Base-by-base conservation (phyloP, 805 yeast genomes). In the Phaffomyces thermotolerans region DNA sequence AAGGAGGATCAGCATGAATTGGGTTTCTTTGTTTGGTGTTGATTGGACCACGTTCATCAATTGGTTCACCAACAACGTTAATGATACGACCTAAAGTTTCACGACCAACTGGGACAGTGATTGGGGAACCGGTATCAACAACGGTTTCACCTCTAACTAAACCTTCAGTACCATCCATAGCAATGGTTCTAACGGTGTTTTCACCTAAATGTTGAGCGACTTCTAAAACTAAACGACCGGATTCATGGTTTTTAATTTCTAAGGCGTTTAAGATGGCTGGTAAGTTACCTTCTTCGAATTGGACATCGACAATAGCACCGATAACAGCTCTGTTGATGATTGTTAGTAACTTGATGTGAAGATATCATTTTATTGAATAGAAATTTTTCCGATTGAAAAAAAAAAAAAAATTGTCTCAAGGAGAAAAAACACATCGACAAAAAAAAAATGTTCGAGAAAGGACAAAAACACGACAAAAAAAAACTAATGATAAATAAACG, bases 81-180 rank as follows among this genome's bases (percentile, higher is more conserved):
- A 93, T 83, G 67, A 93, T 93, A 79, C 99, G 88, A 69, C 99
- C 99, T 65, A 93, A 80, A 54, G 98, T 91, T 71, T 90, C 98
- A 75, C 96, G 89, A 70, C 99, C 99, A 58, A 93, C 99, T 62
- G 99, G 99, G 62, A 93, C 95, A 60, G 96, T 83, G 71, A 93
- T 93, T 73, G 99, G 99, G 54, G 96, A 78, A 72, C 99, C 99
- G 56, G 98, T 90, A 78, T 93, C 99, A 56, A 66, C 56, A 63
- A 93, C 99, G 49, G 75, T 45, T 65, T 84, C 82, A 72, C 99
- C 99, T 81, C 99, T 91, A 63, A 89, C 96, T 66, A 93, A 83
- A 88, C 99, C 99, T 75, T 91, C 98, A 62, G 99, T 93, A 87
- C 98, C 98, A 73, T 93, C 99, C 99, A 93, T 93, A 68, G 99